Base-by-base conservation (phyloP, 2,329 filamentous ascomycete species). In the Cercospora sp. region DNA sequence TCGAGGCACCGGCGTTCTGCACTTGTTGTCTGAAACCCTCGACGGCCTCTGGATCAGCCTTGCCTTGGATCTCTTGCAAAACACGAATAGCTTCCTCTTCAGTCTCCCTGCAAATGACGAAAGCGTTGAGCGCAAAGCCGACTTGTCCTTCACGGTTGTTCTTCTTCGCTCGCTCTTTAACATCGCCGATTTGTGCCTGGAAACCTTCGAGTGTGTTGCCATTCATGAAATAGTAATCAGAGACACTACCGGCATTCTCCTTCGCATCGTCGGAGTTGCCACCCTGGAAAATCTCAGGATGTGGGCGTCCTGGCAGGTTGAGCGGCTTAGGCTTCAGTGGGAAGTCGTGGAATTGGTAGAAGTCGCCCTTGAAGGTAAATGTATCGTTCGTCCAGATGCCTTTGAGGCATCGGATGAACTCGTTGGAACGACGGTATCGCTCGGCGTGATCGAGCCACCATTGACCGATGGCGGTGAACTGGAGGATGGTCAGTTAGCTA, bases 211-310 rank as follows among this genome's bases (percentile, higher is more conserved):
- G 79, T 2, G 84, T 84, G 71, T 86, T 86, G n/a, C 84, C 84
- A 71, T 86, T 86, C 83, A 86, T 86, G 72, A 86, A 86, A 71
- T 86, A 86, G 76, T 82, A 85, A 67, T 85, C 84, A 2, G 78
- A 81, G 2, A 82, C 84, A 23, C 79, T 74, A 0, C 82, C 83
- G 0, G 82, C 83, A 63, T 86, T 86, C 30, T 82, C 80, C 6
- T 83, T 78, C 0, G 84, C 84, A 68, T 86, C 84, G 60, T 84
- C 80, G 30, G 80, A 82, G 72, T 86, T 86, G 3, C 84, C 84
- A 10, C 84, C 84, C 72, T 86, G 84, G 75, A 86, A 86, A 63
- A 86, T 85, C 66, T 85, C 80, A 0, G 84, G 84, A 65, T 84
- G 81, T 3, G 83, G 82, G 20, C 82, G 79, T 62, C 80, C 77